phyloP scores from a whole-genome alignment of 2,329 filamentous ascomycete species.

The Fusarium keratoplasticum region DNA sequence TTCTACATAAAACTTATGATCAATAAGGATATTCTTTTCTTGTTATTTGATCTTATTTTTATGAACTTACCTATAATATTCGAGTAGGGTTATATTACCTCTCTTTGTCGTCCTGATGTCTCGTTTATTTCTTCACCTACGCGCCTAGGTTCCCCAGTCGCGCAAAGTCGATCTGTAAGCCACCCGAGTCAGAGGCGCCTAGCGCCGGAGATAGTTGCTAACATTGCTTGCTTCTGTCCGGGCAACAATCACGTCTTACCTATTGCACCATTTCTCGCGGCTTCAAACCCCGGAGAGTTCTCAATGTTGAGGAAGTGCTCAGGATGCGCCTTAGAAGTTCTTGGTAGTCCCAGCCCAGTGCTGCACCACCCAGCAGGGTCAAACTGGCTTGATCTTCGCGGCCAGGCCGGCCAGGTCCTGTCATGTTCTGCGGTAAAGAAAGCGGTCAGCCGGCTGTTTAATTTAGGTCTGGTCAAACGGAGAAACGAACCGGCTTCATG shows the following conservation, averaged over 20 bases:
- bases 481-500: constrained; percentile 60
- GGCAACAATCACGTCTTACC: neutral
- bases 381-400: constrained; percentile 35
- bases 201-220: neutral
- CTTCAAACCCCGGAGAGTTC: constrained; percentile 1
- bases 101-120: too few relatives aligned
- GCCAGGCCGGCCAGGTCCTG: constrained; percentile 26
- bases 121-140: too few relatives aligned
- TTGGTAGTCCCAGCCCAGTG: constrained; percentile 30
- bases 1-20: too few relatives aligned
- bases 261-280: neutral
- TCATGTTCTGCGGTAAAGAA: constrained; percentile 33
- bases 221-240: neutral
- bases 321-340: constrained; percentile 21
- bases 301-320: constrained; percentile 18
- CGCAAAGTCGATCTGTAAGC: constrained; percentile 8
- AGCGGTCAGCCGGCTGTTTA: neutral
- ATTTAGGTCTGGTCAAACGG: neutral
- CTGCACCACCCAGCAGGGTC: constrained; percentile 26
- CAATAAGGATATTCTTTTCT: too few relatives aligned
- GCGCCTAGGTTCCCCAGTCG: neutral
- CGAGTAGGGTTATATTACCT: too few relatives aligned
- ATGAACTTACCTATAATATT: too few relatives aligned
- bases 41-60: too few relatives aligned
- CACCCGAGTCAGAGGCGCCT: constrained; percentile 5